Percentiles rank a stretch among this genome's conserved stretches.
Evolutionary conservation across 2,329 filamentous ascomycete genomes (phyloP).

Genomic region (Cercospora sp.): DNA sequence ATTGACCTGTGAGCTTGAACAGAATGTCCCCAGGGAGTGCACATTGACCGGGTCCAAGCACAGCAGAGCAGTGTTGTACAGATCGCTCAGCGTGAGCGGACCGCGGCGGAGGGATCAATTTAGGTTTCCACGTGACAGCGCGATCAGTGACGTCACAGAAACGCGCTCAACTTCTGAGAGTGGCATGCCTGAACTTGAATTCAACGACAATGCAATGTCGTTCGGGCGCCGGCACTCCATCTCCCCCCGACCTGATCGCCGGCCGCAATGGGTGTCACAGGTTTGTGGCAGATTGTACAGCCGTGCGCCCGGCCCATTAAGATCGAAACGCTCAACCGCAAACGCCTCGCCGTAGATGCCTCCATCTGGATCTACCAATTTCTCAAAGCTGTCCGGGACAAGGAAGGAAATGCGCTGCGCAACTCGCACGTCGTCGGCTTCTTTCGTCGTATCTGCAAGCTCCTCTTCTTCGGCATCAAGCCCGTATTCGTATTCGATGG

Average conservation of each 20-base stretch:
- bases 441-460: conserved; percentile 96
- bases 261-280: conserved; percentile 87
- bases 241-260: neutral
- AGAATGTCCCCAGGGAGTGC: too few species aligned
- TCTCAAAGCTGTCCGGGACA: conserved; percentile 96
- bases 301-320: conserved; percentile 95
- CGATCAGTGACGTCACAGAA: neutral
- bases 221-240: neutral
- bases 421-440: conserved; percentile 97
- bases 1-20: too few species aligned
- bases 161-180: neutral
- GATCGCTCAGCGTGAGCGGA: too few species aligned
- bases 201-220: neutral
- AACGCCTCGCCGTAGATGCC: conserved; percentile 93
- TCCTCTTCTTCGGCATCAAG: conserved; percentile 93
- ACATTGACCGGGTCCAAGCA: too few species aligned
- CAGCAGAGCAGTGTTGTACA: too few species aligned
- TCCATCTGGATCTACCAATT: conserved; percentile 99
- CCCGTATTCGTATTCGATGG: conserved; percentile 99
- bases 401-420: conserved; percentile 92
- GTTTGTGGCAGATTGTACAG: conserved; percentile 94
- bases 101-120: too few species aligned
- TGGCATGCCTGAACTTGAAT: neutral
- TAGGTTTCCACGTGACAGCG: neutral
- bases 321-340: conserved; percentile 92